phyloP scores from a whole-genome alignment of 257 asterid species.

The Linaria vulgaris region DNA sequence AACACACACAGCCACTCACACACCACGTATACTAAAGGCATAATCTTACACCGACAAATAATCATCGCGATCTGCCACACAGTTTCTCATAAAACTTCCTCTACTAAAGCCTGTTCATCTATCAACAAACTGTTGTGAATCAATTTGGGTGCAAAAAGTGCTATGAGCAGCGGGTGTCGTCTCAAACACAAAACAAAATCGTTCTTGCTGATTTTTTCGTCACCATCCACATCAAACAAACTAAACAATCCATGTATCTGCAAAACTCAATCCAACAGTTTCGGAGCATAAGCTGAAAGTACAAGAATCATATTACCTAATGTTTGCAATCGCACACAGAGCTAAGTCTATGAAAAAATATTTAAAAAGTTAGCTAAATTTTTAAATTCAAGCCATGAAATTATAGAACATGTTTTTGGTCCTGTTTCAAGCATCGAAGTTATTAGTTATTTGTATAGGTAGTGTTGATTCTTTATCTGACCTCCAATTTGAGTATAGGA shows the following conservation, averaged over 20 bases:
- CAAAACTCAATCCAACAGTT: conserved; percentile 14
- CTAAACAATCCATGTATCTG: conserved; percentile 64
- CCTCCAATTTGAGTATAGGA: not conserved
- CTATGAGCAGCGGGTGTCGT: conserved; percentile 66
- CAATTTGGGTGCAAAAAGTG: conserved; percentile 60
- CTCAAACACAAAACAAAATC: conserved; percentile 62
- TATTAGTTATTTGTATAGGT: not conserved
- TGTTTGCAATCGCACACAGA: not conserved
- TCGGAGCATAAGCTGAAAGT: not conserved
- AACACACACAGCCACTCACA: conserved; percentile 6
- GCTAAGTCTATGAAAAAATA: too few relatives aligned
- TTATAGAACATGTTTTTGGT: not conserved
- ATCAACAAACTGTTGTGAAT: conserved; percentile 24
- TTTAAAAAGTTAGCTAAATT: too few relatives aligned
- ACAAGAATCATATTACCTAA: not conserved
- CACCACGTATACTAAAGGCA: conserved; percentile 11
- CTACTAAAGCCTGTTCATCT: conserved; percentile 30
- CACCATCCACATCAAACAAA: conserved; percentile 62
- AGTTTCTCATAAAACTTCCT: conserved; percentile 31
- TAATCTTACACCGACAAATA: conserved; percentile 10
- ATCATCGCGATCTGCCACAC: conserved; percentile 8
- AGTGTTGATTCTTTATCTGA: not conserved
- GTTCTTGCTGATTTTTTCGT: conserved; percentile 65
- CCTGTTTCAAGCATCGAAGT: not conserved
- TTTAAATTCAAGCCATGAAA: not conserved